Evolutionary conservation across 495 filamentous ascomycete genomes (phyloP), one percentile per base, ranked within the genome.

Genomic region (Durotheca rogersii): DNA sequence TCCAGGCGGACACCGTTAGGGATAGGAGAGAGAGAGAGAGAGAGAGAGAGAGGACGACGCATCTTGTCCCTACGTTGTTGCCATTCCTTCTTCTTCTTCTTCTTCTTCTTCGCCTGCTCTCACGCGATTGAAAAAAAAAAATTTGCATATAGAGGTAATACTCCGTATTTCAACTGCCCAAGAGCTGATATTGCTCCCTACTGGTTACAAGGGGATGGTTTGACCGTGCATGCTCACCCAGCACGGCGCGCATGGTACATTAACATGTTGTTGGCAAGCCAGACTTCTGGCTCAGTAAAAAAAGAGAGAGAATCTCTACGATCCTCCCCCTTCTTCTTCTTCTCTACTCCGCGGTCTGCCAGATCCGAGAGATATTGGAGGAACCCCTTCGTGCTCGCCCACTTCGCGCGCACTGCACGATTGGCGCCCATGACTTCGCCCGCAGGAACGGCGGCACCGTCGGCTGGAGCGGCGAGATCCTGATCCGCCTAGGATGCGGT

Each of bases 221-320:
- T n/a, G n/a, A 14, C 40, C 45, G 45, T 43, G 39, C 17, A 34
- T 59, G 56, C 56, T 59, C 56, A 53, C 56, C 56, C 50, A 54
- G 30, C 50, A 45, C 41, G 50, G 29, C 20, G 36, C 46, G 41
- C 46, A 48, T 29, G 21, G 50, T 41, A 59, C 29, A 29, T 35
- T 40, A 42, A 16, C 23, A 30, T 29, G n/a, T n/a, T n/a, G n/a
- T 45, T 35, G 12, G 21, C 14, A 16, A 50, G 41, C 17, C 39
- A 33, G 6, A 47, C 31, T 42, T 32, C 48, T 38, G 44, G 16
- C 44, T 41, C 21, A 7, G 5, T n/a, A 19, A 14, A 42, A 12
- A 57, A 23, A 47, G n/a, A n/a, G n/a, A 41, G 25, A 52, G 21
- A 52, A 39, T 33, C 43, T 47, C 43, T 6, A 51, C 6, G 6